Evolutionary conservation across 2,329 filamentous ascomycete species (phyloP).

Genomic region (Trichophyton rubrum): DNA sequence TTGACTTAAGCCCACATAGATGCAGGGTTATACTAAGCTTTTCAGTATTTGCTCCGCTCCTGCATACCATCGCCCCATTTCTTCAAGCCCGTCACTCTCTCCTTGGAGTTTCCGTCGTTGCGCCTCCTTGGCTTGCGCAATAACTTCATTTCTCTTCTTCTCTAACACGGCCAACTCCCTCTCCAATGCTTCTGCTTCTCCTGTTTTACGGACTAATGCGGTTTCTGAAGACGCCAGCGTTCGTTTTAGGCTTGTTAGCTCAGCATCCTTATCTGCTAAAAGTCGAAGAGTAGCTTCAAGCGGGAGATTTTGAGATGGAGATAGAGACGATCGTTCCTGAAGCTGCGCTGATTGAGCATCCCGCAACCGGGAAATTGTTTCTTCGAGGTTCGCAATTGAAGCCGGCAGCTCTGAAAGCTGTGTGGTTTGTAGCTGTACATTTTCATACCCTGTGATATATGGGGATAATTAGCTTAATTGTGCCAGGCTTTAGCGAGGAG

Average conservation of each 20-base stretch:
- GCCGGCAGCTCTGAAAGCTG: constrained; percentile 40
- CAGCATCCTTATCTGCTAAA: constrained; percentile 29
- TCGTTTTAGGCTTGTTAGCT: constrained; percentile 30
- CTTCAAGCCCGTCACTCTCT: constrained; percentile 35
- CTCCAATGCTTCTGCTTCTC: constrained; percentile 35
- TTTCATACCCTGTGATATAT: constrained; percentile 40
- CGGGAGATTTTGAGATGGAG: constrained; percentile 28
- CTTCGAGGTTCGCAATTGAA: constrained; percentile 41
- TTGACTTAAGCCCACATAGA: neutral
- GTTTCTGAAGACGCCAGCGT: constrained; percentile 34
- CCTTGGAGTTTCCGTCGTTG: constrained; percentile 33
- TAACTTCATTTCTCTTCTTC: constrained; percentile 34
- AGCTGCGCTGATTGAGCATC: constrained; percentile 50
- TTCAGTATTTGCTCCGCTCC: constrained; percentile 31
- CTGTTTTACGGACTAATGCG: constrained; percentile 31
- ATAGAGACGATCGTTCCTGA: constrained; percentile 37
- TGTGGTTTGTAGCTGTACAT: constrained; percentile 40
- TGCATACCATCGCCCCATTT: constrained; percentile 36
- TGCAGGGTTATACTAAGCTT: constrained; percentile 17
- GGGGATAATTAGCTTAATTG: neutral
- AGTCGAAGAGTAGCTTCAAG: constrained; percentile 31
- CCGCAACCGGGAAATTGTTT: constrained; percentile 37
- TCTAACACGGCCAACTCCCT: constrained; percentile 31
- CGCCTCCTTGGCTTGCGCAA: constrained; percentile 36
- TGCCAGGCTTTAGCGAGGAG: constrained; percentile 7